Evolutionary conservation across 139 green algal genomes (phyloP).

Genomic region (Tetradesmus obliquus): DNA sequence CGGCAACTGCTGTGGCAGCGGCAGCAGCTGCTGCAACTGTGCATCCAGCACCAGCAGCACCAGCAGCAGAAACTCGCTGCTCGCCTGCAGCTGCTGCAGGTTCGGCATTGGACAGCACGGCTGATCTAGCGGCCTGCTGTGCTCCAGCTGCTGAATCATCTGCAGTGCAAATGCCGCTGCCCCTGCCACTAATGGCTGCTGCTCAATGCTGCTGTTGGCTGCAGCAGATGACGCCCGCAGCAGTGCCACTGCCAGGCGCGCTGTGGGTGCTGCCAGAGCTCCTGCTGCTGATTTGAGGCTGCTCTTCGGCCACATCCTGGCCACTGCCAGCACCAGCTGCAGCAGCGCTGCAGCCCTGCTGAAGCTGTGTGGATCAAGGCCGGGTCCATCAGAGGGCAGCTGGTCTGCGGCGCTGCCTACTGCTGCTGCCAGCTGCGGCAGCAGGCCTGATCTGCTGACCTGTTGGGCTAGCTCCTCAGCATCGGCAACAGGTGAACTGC

Average conservation of each 20-base stretch:
- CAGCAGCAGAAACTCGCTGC: not conserved
- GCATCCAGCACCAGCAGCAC: not conserved
- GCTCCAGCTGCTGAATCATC: not conserved
- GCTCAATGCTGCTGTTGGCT: not conserved
- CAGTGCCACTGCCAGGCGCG: not conserved
- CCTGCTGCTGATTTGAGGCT: not conserved
- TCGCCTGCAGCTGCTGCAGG: not conserved
- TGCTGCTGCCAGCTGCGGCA: not conserved
- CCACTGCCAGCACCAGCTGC: not conserved
- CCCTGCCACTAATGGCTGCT: not conserved
- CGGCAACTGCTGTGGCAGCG: not conserved
- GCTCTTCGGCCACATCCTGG: not conserved
- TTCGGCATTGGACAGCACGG: not conserved
- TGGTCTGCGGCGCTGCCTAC: not conserved
- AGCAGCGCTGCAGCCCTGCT: not conserved
- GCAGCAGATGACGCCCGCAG: not conserved
- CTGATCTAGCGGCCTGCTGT: not conserved
- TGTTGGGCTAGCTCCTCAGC: not conserved
- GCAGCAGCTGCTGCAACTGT: not conserved
- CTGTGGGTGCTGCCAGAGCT: not conserved
- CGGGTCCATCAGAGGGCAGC: not conserved
- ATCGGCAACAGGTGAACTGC: not conserved
- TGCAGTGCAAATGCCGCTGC: not conserved
- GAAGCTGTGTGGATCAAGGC: not conserved
- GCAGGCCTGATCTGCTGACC: slow-evolving; percentile 16